Percentiles rank a stretch among this genome's conserved stretches.
These are phyloP conservation scores for Ophiognomonia clavigignenti-juglandacearum DNA, from an alignment of 2,329 filamentous ascomycete species.

Conservation along the genomic window DNA sequence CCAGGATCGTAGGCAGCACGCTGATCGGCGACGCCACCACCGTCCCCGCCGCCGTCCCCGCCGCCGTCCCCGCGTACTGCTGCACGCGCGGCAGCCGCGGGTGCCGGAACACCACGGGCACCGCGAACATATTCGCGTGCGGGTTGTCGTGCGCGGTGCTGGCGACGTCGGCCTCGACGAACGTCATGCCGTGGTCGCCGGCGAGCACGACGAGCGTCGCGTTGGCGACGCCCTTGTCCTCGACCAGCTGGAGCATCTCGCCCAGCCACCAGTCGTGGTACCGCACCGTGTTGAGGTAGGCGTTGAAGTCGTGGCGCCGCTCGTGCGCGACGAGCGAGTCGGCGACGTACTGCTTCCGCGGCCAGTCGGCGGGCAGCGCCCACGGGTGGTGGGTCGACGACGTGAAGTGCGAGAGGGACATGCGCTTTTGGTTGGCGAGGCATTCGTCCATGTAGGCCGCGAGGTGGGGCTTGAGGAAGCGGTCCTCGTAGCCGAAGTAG, in stretches of 20 bases:
- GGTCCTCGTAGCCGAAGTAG: conserved; percentile 39
- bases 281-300: conserved; percentile 36
- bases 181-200: conserved; percentile 38
- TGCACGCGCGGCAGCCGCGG: conserved; percentile 36
- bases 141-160: conserved; percentile 37
- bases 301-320: conserved; percentile 31
- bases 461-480: conserved; percentile 33
- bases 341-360: conserved; percentile 27
- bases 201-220: conserved; percentile 41
- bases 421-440: conserved; percentile 24
- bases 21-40: conserved; percentile 36
- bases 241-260: conserved; percentile 33
- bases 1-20: conserved; percentile 40
- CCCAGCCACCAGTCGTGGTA: conserved; percentile 35
- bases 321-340: too few species aligned
- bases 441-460: conserved; percentile 28
- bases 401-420: conserved; percentile 32
- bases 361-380: conserved; percentile 28
- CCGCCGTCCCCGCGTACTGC: conserved; percentile 31
- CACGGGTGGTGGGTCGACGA: conserved; percentile 38
- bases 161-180: conserved; percentile 32
- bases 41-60: too few species aligned
- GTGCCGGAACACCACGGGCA: conserved; percentile 39
- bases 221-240: conserved; percentile 37
- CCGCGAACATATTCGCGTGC: conserved; percentile 37